Base-by-base conservation (phyloP, 2,329 filamentous ascomycete genomes). In the Onygena corvina region DNA sequence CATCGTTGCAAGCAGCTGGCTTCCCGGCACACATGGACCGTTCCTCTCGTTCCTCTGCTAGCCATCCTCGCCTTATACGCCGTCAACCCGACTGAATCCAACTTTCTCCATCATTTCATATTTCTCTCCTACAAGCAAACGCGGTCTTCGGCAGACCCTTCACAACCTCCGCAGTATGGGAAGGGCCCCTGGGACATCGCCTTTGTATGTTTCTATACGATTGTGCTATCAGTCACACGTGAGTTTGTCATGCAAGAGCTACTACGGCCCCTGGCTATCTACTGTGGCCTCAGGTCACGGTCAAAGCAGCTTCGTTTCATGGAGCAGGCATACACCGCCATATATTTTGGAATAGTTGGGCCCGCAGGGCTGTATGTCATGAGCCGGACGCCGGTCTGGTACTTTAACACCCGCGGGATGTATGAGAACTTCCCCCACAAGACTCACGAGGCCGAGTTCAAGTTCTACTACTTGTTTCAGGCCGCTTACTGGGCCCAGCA, bases 401-500 rank as follows among this genome's bases (percentile, higher is more conserved):
- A 94, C 67, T 95, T 94, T 76, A 89, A 93, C 70, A 93, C 86
- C 1, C 73, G 71, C 23, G 86, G 80, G 65, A 94, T 95, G 86
- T 95, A 93, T 67, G 86, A 90, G 66, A 74, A 72, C 18, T 94
- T 87, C 66, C 89, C 89, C 3, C 89, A 95, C 68, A 76, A 77
- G 59, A 83, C 83, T 23, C 87, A 92, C 63, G 82, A 85, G 55
- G 85, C 74, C 51, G 60, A 76, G 33, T 88, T 95, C 77, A 96
- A 96, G 73, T 87, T 90, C 52, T 96, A 95, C 71, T 96, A 96
- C 66, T 75, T 96, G 55, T 84, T 95, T 60, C 82, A 96, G 70
- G 90, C 87, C 35, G 85, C 84, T 56, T 96, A 94, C 75, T 96
- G 90, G 90, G 80, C 85, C 3, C 89, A 95, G 73, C 89, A 95